Evolutionary conservation across 169 alveolate genomes (phyloP), one percentile per base, ranked within the genome.

Genomic region (Toxoplasma gondii): DNA sequence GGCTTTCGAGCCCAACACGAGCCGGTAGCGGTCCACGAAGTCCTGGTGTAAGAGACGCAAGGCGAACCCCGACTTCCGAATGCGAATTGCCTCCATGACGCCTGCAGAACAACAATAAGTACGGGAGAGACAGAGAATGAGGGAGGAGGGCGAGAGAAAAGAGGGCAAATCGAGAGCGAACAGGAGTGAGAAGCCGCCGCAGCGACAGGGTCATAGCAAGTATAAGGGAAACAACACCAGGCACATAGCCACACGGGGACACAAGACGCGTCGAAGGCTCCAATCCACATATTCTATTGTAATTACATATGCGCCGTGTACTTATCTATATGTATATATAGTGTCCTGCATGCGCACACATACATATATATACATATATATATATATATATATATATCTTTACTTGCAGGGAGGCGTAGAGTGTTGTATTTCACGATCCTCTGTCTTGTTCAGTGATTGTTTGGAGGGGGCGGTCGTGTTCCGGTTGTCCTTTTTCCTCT

Each of bases 51-150:
- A 81, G 16, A 92, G 29, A 16, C 95, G 91, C 38, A 92, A 39
- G 34, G 95, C 54, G 49, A 86, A 92, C n/a, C 95, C 95, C 31
- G 82, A 22, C 49, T 92, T 81, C 19, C 95, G 49, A 12, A 92
- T 92, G 34, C 91, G 91, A 29, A 92, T 80, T 12, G 93, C 92
- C 39, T 92, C 95, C 92, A 92, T 64, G 36, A 92, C 95, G n/a
- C 95, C 95, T 87, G 58, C 29, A 27, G 36, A 64, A 24, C 27
- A 36, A 34, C 83, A 39, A 83, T 5, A 29, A 24, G 36, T 9
- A 16, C 19, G 10, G 17, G 38, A 83, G 31, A 44, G 54, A 39
- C 5, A 83, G 41, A 10, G 86, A 44, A 12, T 19, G 7, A n/a
- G 7, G n/a, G 86, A 36, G 41, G 4, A 74, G n/a, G 86, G n/a